Base-by-base conservation (phyloP, 2,329 filamentous ascomycete species). In the Seiridium cupressi region DNA sequence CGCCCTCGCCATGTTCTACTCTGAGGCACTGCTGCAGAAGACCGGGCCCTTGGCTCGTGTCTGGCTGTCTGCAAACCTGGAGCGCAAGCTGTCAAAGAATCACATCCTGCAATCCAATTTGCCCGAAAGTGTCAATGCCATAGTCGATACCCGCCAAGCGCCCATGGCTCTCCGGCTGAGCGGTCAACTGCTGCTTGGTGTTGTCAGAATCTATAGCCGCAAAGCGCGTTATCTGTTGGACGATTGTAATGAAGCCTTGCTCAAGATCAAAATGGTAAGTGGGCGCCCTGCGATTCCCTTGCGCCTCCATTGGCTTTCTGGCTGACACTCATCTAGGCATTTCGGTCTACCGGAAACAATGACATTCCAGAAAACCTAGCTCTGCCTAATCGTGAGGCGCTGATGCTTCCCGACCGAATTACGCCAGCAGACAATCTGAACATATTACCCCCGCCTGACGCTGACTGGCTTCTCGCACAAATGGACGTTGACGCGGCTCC, bases 1-100 rank as follows among this genome's bases (percentile, higher is more conserved):
- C 68, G 72, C 68, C 68, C 65, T 68, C 78, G 79, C 72, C 74
- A 99, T 99, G 95, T 99, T 99, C 79, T 98, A 97, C 77, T 97
- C 95, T 58, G 93, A 97, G 81, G 93, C 92, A 59, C 86, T 99
- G 61, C 86, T 99, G 70, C 93, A 93, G 75, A 97, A 97, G 88
- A 97, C 92, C 69, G 95, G 95, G 81, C 94, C 95, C 72, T 80
- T 99, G 82, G 95, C 95, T 78, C 92, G 93, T 73, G 93, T 98
- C 79, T 99, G 95, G 95, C 86, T 98, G 63, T 97, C 95, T 38
- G 93, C 95, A 80, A 99, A 98, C 77, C 84, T 98, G 65, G 95
- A 98, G 85, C 93, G 94, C 82, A 99, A 98, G 81, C 88, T 99
- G 62, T 96, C 93, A 68, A 99, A 99, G 79, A 93, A 92, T 64